These are phyloP conservation scores for Solidago caesia DNA, from an alignment of 129 eudicot genomes.

Conservation along the genomic window DNA sequence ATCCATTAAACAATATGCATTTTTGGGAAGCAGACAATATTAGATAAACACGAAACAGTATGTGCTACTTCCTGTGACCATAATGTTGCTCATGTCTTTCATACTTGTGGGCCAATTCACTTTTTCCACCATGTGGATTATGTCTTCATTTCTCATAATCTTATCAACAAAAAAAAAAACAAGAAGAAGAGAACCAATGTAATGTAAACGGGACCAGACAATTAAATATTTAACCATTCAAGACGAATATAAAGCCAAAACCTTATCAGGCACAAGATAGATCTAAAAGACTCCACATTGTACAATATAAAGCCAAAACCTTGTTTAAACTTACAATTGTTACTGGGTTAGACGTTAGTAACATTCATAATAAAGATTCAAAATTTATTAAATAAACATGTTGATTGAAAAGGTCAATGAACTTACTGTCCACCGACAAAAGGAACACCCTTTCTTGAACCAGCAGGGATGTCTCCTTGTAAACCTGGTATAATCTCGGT, in stretches of 20 bases:
- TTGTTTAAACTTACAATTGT: not conserved
- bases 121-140: constrained; percentile 10
- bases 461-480: constrained; percentile 46
- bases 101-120: constrained; percentile 20
- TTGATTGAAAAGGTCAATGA: not conserved
- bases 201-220: not conserved
- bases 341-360: not conserved
- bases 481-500: constrained; percentile 44
- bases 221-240: not conserved
- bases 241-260: not conserved
- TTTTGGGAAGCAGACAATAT: constrained; percentile 14
- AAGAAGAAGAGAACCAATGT: not conserved
- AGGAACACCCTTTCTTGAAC: constrained; percentile 40
- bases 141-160: not conserved
- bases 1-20: not conserved
- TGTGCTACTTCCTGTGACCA: constrained; percentile 23
- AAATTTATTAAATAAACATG: not conserved
- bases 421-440: constrained; percentile 42
- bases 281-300: constrained; percentile 1
- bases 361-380: not conserved
- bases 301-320: not conserved
- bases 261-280: not conserved
- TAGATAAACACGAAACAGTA: constrained; percentile 17
- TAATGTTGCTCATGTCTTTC: constrained; percentile 19
- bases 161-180: constrained; percentile 10